phyloP scores from a whole-genome alignment of 495 filamentous ascomycete species.

The Trichoderma gamsii region DNA sequence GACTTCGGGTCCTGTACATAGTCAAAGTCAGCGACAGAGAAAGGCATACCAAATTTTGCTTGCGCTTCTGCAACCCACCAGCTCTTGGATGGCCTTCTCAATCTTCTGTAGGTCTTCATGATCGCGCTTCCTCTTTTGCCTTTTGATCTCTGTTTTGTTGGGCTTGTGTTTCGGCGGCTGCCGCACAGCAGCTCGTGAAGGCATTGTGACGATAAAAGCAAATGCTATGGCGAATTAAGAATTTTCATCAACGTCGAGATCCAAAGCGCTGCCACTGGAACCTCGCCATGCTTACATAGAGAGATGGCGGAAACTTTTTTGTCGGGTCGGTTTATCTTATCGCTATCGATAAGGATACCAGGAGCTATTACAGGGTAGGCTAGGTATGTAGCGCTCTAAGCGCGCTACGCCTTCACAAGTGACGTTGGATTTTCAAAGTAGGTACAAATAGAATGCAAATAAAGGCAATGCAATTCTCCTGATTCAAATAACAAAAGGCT shows the following conservation, averaged over 20 bases:
- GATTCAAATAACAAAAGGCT: too few relatives aligned
- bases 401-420: too few relatives aligned
- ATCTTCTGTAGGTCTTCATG: slow-evolving; percentile 17
- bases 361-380: not conserved
- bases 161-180: slow-evolving; percentile 47
- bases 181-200: not conserved
- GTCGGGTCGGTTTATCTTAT: not conserved
- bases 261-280: not conserved
- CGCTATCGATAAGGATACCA: not conserved
- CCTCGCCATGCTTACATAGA: not conserved
- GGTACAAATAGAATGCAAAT: too few relatives aligned
- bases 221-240: not conserved
- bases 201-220: not conserved
- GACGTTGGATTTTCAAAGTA: too few relatives aligned
- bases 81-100: slow-evolving; percentile 32
- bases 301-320: slow-evolving; percentile 12
- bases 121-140: slow-evolving; percentile 46
- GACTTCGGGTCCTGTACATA: slow-evolving; percentile 39
- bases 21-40: slow-evolving; percentile 11
- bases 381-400: too few relatives aligned
- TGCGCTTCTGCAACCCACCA: slow-evolving; percentile 32
- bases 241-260: not conserved
- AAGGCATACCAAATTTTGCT: not conserved
- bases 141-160: slow-evolving; percentile 56
- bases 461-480: too few relatives aligned